Percentiles rank a stretch among this genome's conserved stretches.
These are phyloP conservation scores for Lithohypha guttulata DNA, from an alignment of 2,329 filamentous ascomycete species.

Conservation along the genomic window DNA sequence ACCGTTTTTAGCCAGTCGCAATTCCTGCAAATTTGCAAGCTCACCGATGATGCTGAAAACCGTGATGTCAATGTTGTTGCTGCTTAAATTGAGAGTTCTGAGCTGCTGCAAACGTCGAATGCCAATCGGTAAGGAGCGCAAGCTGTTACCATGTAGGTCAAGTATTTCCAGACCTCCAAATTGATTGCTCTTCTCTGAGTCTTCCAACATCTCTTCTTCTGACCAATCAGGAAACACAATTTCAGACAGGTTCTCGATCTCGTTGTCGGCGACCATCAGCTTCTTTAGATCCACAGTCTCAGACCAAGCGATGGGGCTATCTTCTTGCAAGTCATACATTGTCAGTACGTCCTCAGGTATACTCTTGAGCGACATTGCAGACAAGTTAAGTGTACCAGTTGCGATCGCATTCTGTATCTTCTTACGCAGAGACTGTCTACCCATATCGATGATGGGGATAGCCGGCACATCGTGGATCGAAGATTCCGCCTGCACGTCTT, in stretches of 20 bases:
- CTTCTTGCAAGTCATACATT: slow-evolving; percentile 72
- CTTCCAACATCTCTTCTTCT: slow-evolving; percentile 43
- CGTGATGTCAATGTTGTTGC: slow-evolving; percentile 66
- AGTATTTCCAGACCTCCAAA: slow-evolving; percentile 73
- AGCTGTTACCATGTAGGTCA: slow-evolving; percentile 75
- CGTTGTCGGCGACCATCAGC: slow-evolving; percentile 82
- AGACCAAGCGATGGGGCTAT: slow-evolving; percentile 64
- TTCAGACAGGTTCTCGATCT: slow-evolving; percentile 64
- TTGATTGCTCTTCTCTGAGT: slow-evolving; percentile 61
- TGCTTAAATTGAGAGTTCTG: slow-evolving; percentile 72
- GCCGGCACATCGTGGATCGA: not conserved
- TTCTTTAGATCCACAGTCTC: slow-evolving; percentile 80
- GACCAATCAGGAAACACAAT: slow-evolving; percentile 65
- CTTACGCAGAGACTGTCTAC: slow-evolving; percentile 3
- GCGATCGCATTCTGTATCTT: slow-evolving; percentile 45
- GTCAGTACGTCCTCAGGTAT: slow-evolving; percentile 74
- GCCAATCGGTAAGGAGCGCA: slow-evolving; percentile 63
- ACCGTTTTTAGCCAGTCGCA: slow-evolving; percentile 70
- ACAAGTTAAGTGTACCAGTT: slow-evolving; percentile 77
- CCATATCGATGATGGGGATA: not conserved
- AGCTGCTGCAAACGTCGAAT: slow-evolving; percentile 62
- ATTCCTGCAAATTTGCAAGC: slow-evolving; percentile 60
- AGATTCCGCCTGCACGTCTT: not conserved
- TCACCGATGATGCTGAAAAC: slow-evolving; percentile 64
- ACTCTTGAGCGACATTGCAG: slow-evolving; percentile 65